Evolutionary conservation across 129 eudicot genomes (phyloP).

Genomic region (Flaveria trinervia): DNA sequence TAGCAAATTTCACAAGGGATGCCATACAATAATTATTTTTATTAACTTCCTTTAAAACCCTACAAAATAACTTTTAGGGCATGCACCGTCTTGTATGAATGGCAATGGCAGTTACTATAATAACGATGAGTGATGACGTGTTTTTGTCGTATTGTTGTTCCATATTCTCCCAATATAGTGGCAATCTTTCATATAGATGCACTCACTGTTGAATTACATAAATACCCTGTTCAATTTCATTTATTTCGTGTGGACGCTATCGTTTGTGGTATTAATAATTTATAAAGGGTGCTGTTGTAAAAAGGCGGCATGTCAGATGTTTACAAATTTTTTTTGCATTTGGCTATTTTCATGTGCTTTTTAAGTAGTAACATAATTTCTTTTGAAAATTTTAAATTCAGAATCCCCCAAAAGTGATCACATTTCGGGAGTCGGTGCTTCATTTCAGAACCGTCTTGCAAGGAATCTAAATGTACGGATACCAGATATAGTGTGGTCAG

Average conservation of each 20-base stretch:
- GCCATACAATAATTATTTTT: background rate
- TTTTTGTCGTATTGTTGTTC: conserved; percentile 1
- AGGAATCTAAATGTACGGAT: conserved; percentile 53
- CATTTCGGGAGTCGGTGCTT: conserved; percentile 40
- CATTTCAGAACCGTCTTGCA: conserved; percentile 58
- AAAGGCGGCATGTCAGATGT: background rate
- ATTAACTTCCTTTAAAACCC: background rate
- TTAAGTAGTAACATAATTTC: background rate
- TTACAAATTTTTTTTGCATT: background rate
- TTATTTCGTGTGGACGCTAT: background rate
- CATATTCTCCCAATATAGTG: background rate
- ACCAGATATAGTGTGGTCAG: conserved; percentile 88
- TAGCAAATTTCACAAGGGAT: background rate
- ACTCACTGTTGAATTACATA: background rate
- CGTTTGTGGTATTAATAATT: background rate
- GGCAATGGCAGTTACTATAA: background rate
- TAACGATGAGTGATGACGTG: background rate
- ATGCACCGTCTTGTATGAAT: conserved; percentile 7
- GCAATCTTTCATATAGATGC: background rate
- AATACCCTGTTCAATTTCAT: background rate
- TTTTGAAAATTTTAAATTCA: conserved; percentile 23
- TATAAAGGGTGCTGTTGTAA: background rate
- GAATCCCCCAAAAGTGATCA: conserved; percentile 64
- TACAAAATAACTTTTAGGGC: background rate
- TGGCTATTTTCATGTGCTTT: background rate